Evolutionary conservation across 2,329 filamentous ascomycete genomes (phyloP), one percentile per base, ranked within the genome.

Genomic region (Calonectria multiphialidica): DNA sequence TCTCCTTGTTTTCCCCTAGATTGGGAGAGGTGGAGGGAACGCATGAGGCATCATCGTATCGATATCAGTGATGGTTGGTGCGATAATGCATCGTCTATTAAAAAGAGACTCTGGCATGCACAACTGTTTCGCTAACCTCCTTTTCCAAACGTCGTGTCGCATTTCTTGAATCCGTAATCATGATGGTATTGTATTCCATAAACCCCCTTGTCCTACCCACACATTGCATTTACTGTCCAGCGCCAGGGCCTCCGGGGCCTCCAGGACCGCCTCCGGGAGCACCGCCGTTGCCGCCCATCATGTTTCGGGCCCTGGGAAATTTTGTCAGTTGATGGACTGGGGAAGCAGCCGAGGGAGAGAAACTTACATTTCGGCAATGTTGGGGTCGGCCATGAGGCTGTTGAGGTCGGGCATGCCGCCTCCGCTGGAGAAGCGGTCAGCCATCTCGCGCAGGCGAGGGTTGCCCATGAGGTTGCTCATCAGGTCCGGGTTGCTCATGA

Each of bases 401-500:
- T 90, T 89, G 81, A 98, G 87, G 84, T 98, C 95, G 9, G 97
- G 97, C 93, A 98, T 95, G 63, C 96, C 96, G 65, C 94, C 94
- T 50, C 94, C 93, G 66, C 88, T 87, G 73, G 90, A 91, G 81
- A 98, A 95, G 78, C 90, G 91, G 81, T 93, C 92, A 55, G 95
- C 95, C 95, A 98, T 96, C 82, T 97, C 92, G 69, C 94, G 90
- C 74, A 98, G 86, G 73, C 93, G 91, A 3, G 97, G 97, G 88
- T 99, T 98, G 88, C 88, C 95, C 96, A 99, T 98, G 71, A 99
- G 86, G 83, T 95, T 97, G 82, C 88, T 90, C 91, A 98, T 93
- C 88, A 96, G 92, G 12, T 98, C 94, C 0, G 97, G 97, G 86
- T 99, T 98, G 86, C 92, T 95, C 97, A 98, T 98, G 68, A 99